Evolutionary conservation across 352 stramenopile genomes (phyloP), one percentile per base, ranked within the genome.

Genomic region (Phytophthora hybrid): DNA sequence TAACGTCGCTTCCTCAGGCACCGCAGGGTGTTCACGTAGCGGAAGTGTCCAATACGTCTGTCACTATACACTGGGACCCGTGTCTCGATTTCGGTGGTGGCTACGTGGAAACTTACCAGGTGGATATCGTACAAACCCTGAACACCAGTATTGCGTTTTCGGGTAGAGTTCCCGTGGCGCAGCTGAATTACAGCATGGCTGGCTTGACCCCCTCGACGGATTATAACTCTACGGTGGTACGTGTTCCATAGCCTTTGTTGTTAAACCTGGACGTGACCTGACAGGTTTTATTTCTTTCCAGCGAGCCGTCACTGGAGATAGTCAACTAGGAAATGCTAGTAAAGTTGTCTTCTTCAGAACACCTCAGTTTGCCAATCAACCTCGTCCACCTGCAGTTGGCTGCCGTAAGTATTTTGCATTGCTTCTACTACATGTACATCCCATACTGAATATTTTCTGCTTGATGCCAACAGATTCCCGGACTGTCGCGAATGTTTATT

Each of bases 201-300:
- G 59, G 64, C 1, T 67, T 92, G 2, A 59, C 19, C 1, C 70
- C 80, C 1, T 44, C 63, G 16, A 69, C 63, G 9, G 54, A 80
- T 10, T 92, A 92, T 66, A 77, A 73, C 18, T 77, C 60, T 4
- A 90, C 69, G 1, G 71, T 92, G 58, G 85, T 91, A 81, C 37
- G 84, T 83, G 14, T 37, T 32, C 21, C 19, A 13, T 4, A 26
- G 16, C 26, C 4, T 34, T 53, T 31, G 5, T 21, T 21, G 6
- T 39, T 39, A 39, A 11, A 23, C 3, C 6, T 59, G 52, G 32
- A 26, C 3, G 4, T 41, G 4, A 29, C 13, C 49, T 54, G 19
- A 55, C 13, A 26, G 0, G 11, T 18, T 0, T 53, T 75, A 4
- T 44, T 52, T 34, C 49, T 1, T 21, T 32, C n/a, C 54, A 91